These are phyloP conservation scores for Astragalus membranaceus DNA, from an alignment of 306 rosid genomes.

Conservation along the genomic window DNA sequence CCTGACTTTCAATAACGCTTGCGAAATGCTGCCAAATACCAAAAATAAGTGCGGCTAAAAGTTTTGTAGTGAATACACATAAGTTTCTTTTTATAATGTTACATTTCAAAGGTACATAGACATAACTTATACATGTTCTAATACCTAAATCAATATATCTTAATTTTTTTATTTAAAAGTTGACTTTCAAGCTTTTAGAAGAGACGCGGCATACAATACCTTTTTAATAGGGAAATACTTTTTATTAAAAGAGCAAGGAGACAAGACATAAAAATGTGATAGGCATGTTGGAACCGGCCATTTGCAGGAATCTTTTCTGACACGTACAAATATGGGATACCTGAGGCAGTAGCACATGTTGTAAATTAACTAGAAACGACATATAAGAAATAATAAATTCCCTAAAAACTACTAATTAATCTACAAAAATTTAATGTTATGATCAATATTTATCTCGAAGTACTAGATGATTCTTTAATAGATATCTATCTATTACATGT, in stretches of 20 bases:
- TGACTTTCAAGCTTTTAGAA: neutral
- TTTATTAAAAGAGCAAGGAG: neutral
- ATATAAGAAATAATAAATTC: too few species aligned
- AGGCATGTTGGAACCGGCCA: slow-evolving; percentile 1
- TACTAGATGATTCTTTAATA: too few species aligned
- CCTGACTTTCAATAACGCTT: too few species aligned
- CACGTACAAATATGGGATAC: neutral
- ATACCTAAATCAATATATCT: neutral
- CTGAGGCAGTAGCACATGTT: neutral
- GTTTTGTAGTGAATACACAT: too few species aligned
- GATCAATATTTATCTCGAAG: too few species aligned
- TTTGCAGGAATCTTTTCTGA: neutral
- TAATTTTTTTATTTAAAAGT: too few species aligned
- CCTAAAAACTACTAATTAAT: too few species aligned
- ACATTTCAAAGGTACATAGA: neutral
- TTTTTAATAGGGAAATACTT: too few species aligned
- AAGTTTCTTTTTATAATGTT: neutral
- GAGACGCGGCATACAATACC: neutral
- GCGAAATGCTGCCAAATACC: too few species aligned
- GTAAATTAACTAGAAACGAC: neutral
- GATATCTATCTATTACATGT: too few species aligned
- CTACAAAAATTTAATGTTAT: too few species aligned
- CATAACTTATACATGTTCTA: neutral
- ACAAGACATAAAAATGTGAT: neutral
- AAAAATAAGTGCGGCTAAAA: too few species aligned